Evolutionary conservation across 352 stramenopile species (phyloP).

Genomic region (Phytophthora pinifolia): DNA sequence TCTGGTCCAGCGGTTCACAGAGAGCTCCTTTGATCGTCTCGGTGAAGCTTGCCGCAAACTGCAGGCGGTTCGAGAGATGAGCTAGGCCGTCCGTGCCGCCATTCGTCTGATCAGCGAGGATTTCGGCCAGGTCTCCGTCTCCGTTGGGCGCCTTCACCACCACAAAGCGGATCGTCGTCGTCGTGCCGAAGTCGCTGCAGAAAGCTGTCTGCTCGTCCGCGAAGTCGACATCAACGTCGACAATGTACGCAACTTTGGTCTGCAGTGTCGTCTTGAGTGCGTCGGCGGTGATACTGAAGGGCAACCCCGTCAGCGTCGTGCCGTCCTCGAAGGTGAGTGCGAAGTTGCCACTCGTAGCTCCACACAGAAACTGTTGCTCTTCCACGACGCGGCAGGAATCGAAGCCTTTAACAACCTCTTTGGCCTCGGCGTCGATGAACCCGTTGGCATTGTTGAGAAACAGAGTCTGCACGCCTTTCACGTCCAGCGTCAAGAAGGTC

Average conservation of each 20-base stretch:
- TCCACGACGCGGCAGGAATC: conserved; percentile 71
- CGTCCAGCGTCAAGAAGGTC: conserved; percentile 52
- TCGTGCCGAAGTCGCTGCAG: conserved; percentile 55
- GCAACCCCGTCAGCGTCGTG: conserved; percentile 38
- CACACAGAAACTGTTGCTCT: conserved; percentile 59
- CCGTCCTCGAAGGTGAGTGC: conserved; percentile 68
- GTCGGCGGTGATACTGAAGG: conserved; percentile 44
- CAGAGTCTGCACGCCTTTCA: conserved; percentile 49
- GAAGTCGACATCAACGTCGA: conserved; percentile 65
- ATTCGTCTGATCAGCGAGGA: conserved; percentile 58
- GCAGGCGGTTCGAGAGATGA: conserved; percentile 66
- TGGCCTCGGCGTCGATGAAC: conserved; percentile 65
- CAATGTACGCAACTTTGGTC: conserved; percentile 47
- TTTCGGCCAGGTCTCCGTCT: conserved; percentile 56
- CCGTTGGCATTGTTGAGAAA: conserved; percentile 46
- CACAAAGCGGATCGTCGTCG: conserved; percentile 63
- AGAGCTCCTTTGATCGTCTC: conserved; percentile 50
- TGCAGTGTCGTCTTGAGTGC: conserved; percentile 47
- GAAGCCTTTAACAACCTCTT: conserved; percentile 69
- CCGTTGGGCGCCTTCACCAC: conserved; percentile 44
- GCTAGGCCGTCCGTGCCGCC: conserved; percentile 42
- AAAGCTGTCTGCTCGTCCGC: conserved; percentile 30
- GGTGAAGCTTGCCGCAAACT: conserved; percentile 51
- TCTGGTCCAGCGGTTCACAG: conserved; percentile 57
- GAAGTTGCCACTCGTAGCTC: conserved; percentile 67